phyloP scores from a whole-genome alignment of 371 early-diverging fungal species.

The Rhizopus arrhizus region DNA sequence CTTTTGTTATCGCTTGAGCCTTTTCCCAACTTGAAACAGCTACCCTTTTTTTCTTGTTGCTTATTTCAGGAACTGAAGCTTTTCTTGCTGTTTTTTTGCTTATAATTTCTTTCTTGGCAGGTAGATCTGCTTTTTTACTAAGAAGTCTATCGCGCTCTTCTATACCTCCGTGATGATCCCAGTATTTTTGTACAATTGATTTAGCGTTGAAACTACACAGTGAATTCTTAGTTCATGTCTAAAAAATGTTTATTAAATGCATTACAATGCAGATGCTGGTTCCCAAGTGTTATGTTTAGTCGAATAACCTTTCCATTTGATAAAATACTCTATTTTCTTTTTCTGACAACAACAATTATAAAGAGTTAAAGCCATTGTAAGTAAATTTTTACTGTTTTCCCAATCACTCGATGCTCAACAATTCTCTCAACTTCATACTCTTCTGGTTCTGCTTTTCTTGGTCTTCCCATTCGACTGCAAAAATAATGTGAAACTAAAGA shows the following conservation, averaged over 20 bases:
- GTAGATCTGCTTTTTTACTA: neutral
- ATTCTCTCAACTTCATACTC: conserved; percentile 24
- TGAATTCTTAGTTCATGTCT: too few species aligned
- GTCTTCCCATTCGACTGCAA: neutral
- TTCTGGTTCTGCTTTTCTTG: conserved; percentile 3
- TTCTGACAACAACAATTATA: neutral
- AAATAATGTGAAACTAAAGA: neutral
- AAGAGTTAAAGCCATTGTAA: neutral
- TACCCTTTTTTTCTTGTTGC: too few species aligned
- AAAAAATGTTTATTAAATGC: neutral
- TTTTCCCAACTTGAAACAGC: too few species aligned
- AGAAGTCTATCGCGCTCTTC: conserved; percentile 5
- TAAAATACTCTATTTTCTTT: conserved; percentile 5
- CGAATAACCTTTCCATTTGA: conserved; percentile 24
- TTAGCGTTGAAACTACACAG: conserved; percentile 7
- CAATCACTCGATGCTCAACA: conserved; percentile 8
- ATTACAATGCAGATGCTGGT: conserved; percentile 15
- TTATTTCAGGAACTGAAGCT: neutral
- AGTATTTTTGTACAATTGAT: conserved; percentile 13
- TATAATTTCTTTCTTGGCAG: neutral
- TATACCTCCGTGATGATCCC: conserved; percentile 12
- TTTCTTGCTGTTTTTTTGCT: neutral
- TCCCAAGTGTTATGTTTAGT: conserved; percentile 22
- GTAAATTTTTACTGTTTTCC: neutral
- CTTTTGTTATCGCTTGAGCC: too few species aligned